Conservation (phyloP, 495 filamentous ascomycete species). For the Penicillium mononematosum region DNA sequence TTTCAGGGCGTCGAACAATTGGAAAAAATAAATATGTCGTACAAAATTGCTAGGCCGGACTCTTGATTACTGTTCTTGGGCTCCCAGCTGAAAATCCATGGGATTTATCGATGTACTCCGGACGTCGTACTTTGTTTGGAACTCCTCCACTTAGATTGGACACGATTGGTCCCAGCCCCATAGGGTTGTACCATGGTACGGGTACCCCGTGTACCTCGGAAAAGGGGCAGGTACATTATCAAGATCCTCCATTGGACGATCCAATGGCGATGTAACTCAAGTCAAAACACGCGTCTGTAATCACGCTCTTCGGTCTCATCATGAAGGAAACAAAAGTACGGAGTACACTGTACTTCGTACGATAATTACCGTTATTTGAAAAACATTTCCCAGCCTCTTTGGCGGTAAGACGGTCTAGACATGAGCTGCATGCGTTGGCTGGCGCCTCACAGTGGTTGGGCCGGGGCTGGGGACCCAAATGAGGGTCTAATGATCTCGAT, state of each 20-base stretch:
- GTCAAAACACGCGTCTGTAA: neutral
- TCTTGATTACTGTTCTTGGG: neutral
- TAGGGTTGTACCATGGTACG: neutral
- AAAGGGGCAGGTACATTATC: neutral
- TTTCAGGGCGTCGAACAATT: neutral
- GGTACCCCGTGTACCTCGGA: neutral
- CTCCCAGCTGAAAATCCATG: neutral
- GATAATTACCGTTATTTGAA: neutral
- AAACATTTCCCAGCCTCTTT: constrained; percentile 8
- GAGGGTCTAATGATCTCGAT: constrained; percentile 10
- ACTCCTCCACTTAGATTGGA: neutral
- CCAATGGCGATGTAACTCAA: neutral
- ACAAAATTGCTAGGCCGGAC: neutral
- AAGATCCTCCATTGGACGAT: neutral
- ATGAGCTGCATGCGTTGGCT: constrained; percentile 8
- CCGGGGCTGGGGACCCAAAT: constrained; percentile 8
- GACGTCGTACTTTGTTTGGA: no score
- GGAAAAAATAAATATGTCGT: neutral
- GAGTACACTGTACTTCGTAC: neutral
- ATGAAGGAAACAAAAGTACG: constrained; percentile 2
- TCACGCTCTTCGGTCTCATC: neutral
- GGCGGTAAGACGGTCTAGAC: constrained; percentile 10
- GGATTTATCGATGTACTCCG: neutral
- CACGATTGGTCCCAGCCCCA: neutral
- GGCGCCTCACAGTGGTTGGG: constrained; percentile 7